Evolutionary conservation across 1,284 basidiomycete species (phyloP), one percentile per base, ranked within the genome.

Genomic region (Moniliella sp.): DNA sequence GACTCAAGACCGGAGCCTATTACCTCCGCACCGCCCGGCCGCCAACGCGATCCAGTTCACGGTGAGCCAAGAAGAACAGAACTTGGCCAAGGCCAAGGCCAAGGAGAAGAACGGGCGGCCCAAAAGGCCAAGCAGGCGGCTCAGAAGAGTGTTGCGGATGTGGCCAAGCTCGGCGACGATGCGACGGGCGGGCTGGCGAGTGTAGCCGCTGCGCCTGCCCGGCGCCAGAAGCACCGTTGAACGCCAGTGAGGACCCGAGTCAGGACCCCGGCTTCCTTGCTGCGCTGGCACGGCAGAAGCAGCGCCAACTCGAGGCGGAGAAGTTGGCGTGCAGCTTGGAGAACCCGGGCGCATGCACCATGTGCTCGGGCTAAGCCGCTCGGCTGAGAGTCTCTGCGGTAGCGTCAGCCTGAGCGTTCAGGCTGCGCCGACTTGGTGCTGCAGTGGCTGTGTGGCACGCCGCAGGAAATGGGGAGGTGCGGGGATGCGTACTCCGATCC

Each of bases 1-100:
- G 91, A 16, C 67, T 99, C 57, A 99, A 99, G 74, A 97, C 91
- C 0, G 91, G 56, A 26, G 46, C 48, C 23, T 66, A 70, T 67
- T 94, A 97, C 65, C 71, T 99, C 32, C 75, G 91, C 36, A 94
- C 91, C 72, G 80, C 34, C 82, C 91, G 2, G 83, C 86, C 5
- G 80, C 83, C 16, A 76, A 83, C 56, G 91, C 91, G 25, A 86
- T 91, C 64, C 84, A 97, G 67, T 97, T 99, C 68, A 99, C 91
- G 9, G 74, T 97, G 41, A 84, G 91, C 61, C 57, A 58, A 25
- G 56, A 76, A 75, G 62, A 71, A 33, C 69, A 84, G 42, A 78
- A 81, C 58, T 66, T 73, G 33, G 78, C 74, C 25, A 62, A 64
- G 45, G 58, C 55, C 3, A n/a, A n/a, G n/a, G n/a, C n/a, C n/a